These are phyloP conservation scores for Cylindrotheca fusiformis DNA, from an alignment of 108 stramenopile species.

Conservation along the genomic window DNA sequence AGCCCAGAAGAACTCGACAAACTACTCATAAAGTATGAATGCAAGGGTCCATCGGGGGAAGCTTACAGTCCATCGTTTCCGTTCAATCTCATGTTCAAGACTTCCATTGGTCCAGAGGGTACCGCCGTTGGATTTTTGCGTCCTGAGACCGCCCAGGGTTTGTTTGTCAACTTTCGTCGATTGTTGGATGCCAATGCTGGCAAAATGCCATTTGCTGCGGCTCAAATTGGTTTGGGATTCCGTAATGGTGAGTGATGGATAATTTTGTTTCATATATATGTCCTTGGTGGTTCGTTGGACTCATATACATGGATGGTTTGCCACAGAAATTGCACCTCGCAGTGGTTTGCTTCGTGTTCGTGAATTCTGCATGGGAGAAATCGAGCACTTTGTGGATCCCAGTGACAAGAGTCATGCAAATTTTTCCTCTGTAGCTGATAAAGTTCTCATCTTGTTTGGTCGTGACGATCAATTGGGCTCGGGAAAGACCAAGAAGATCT, in stretches of 20 bases:
- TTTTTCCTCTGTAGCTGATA: constrained; percentile 83
- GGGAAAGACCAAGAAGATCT: constrained; percentile 89
- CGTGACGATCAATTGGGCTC: constrained; percentile 96
- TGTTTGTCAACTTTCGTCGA: constrained; percentile 99
- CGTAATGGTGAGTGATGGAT: constrained; percentile 80
- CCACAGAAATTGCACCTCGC: constrained; percentile 96
- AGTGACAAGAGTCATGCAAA: constrained; percentile 95
- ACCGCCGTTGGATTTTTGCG: constrained; percentile 95
- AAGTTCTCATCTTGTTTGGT: constrained; percentile 88
- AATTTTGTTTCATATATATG: not conserved
- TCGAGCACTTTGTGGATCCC: constrained; percentile 99
- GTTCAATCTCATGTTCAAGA: constrained; percentile 99
- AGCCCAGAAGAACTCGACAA: constrained; percentile 92
- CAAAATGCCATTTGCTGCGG: constrained; percentile 99
- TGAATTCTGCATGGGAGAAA: constrained; percentile 99
- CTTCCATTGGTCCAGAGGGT: constrained; percentile 98
- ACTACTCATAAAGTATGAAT: constrained; percentile 82
- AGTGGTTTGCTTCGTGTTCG: constrained; percentile 97
- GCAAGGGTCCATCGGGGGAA: constrained; percentile 87
- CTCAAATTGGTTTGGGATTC: constrained; percentile 98
- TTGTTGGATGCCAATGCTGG: constrained; percentile 95
- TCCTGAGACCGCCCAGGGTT: constrained; percentile 98
- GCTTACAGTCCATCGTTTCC: constrained; percentile 92
- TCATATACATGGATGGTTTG: too few relatives aligned
- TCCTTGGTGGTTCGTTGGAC: too few relatives aligned